Evolutionary conservation across 805 yeast species (phyloP).

Genomic region (Hanseniaspora vineae): DNA sequence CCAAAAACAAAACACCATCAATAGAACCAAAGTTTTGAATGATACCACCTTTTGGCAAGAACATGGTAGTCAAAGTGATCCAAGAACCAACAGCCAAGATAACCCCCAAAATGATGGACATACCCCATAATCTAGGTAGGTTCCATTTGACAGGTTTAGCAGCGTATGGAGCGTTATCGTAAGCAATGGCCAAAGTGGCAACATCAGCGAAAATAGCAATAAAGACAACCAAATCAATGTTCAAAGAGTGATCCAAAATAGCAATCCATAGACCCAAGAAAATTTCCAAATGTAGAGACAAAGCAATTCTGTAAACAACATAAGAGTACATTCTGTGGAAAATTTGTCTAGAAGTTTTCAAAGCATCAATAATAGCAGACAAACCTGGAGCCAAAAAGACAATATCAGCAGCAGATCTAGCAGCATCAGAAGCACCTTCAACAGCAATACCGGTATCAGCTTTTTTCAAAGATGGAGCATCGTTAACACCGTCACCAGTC

Average conservation of each 20-base stretch:
- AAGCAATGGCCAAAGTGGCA: slow-evolving; percentile 94
- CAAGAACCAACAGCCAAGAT: slow-evolving; percentile 86
- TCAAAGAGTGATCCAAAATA: slow-evolving; percentile 71
- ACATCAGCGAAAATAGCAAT: slow-evolving; percentile 96
- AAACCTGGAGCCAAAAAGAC: slow-evolving; percentile 93
- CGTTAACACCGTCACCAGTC: slow-evolving; percentile 99
- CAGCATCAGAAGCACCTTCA: slow-evolving; percentile 96
- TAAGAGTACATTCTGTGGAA: slow-evolving; percentile 99
- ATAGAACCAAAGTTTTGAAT: slow-evolving; percentile 91
- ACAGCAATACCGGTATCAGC: slow-evolving; percentile 96
- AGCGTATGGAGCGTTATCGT: slow-evolving; percentile 93
- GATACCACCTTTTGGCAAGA: slow-evolving; percentile 82
- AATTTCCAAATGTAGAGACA: slow-evolving; percentile 86
- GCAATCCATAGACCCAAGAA: slow-evolving; percentile 97
- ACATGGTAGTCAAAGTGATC: slow-evolving; percentile 92
- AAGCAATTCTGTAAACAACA: slow-evolving; percentile 95
- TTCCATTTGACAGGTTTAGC: slow-evolving; percentile 93
- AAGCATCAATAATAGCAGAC: slow-evolving; percentile 87
- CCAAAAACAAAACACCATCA: slow-evolving; percentile 88
- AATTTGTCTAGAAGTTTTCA: slow-evolving; percentile 91
- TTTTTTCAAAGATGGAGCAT: slow-evolving; percentile 94
- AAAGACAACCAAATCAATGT: slow-evolving; percentile 87
- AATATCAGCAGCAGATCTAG: slow-evolving; percentile 93
- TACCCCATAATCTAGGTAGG: slow-evolving; percentile 94
- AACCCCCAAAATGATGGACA: slow-evolving; percentile 78